Base-by-base conservation (phyloP, 805 yeast species). In the Teunomyces tritomae region DNA sequence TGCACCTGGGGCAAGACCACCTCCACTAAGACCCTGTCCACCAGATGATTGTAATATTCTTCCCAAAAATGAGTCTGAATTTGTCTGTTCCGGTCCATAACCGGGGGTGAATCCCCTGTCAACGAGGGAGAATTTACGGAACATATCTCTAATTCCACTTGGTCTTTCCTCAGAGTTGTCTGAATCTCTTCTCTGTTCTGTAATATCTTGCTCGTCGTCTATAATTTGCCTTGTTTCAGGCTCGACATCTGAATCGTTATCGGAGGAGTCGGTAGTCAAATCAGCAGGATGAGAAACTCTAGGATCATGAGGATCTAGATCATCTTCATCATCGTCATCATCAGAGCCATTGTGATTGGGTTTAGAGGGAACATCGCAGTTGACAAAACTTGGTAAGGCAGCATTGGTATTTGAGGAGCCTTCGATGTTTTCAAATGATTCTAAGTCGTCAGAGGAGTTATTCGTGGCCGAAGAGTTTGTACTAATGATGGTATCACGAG, bases 1-100 rank as follows among this genome's bases (percentile, higher is more conserved):
- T 2, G 73, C 77, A 1, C 77, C 77, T 0, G 77, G 77, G 1
- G 62, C 67, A 52, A 73, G 52, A 0, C 77, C 77, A 14, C 77
- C 77, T 7, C 74, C 74, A 39, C 73, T 57, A 20, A 68, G 49
- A 2, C 62, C 58, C 5, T 60, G 59, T 1, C 65, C 66, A 4
- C 53, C 51, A 4, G 62, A 64, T 29, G 62, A 54, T 37, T 52
- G 55, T 45, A 72, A 55, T 4, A 73, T 68, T 27, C 68, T 54
- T 3, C 76, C 78, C 39, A 73, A 54, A 43, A 73, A 69, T 1
- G 76, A 64, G 45, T 73, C 77, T 5, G 69, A 61, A 2, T 55
- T 56, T 0, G 73, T 62, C 1, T 57, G 56, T 4, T 54, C 61
- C 4, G 50, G 56, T 3, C 52, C 56, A 28, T 49, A 47, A 2